Evolutionary conservation across 768 basidiomycete species (phyloP).

Genomic region (Pulveroboletus frians): DNA sequence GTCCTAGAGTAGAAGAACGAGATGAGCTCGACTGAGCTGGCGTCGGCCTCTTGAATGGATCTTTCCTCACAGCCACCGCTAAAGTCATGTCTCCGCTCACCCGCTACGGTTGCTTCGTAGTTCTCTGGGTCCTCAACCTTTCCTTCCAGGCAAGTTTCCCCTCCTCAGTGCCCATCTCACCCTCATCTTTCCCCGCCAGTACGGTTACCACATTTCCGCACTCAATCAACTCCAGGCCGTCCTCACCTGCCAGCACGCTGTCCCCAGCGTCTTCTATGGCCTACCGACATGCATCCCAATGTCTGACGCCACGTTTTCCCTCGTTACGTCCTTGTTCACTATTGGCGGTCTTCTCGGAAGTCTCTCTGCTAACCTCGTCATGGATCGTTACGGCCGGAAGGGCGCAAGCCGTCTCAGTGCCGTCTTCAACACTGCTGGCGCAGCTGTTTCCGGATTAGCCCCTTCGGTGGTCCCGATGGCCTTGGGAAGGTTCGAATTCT

Average conservation of each 20-base stretch:
- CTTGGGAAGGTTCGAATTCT: conserved; percentile 56
- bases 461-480: conserved; percentile 50
- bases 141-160: conserved; percentile 45
- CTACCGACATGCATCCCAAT: conserved; percentile 78
- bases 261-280: conserved; percentile 24
- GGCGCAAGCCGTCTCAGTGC: conserved; percentile 61
- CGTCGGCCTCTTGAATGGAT: neutral
- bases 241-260: conserved; percentile 56
- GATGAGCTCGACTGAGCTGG: neutral
- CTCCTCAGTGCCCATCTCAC: neutral
- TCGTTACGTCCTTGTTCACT: conserved; percentile 83
- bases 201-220: conserved; percentile 90
- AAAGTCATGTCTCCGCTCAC: conserved; percentile 39
- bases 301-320: conserved; percentile 69
- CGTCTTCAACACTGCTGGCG: conserved; percentile 49
- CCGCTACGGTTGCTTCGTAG: conserved; percentile 57
- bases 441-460: conserved; percentile 62
- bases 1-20: neutral
- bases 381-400: conserved; percentile 68
- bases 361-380: conserved; percentile 56
- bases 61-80: conserved; percentile 2
- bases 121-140: conserved; percentile 60
- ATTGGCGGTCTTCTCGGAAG: conserved; percentile 83
- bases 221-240: conserved; percentile 84
- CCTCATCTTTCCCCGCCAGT: conserved; percentile 35